Evolutionary conservation across 2,329 filamentous ascomycete genomes (phyloP).

Genomic region (Colletotrichum tofieldiae): DNA sequence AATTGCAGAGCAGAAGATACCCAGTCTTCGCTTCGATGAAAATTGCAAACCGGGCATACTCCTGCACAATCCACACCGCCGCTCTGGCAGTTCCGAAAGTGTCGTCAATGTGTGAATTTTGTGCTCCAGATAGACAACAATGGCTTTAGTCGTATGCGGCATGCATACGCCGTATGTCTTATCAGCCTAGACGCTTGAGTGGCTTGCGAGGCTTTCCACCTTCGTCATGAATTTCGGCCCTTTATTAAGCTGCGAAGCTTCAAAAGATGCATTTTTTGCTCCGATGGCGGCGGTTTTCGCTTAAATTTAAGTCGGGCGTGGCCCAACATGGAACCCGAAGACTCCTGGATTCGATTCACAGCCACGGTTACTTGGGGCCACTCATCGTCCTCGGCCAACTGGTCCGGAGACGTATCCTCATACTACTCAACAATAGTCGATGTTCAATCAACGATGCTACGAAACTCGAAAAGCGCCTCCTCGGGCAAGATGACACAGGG

Average conservation of each 20-base stretch:
- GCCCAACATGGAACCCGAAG: background rate
- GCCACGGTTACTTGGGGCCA: background rate
- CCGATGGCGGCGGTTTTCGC: background rate
- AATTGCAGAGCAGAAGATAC: too few relatives aligned
- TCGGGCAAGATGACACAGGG: background rate
- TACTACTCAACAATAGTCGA: background rate
- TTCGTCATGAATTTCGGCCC: background rate
- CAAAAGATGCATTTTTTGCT: background rate
- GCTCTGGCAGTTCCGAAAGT: background rate
- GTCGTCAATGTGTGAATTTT: background rate
- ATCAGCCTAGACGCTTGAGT: background rate
- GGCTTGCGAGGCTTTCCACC: slow-evolving; percentile 4
- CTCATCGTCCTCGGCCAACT: background rate
- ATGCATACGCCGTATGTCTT: background rate
- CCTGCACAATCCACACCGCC: background rate
- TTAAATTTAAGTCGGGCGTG: background rate
- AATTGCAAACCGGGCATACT: too few relatives aligned
- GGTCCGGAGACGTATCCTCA: background rate
- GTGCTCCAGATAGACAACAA: background rate
- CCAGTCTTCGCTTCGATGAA: too few relatives aligned
- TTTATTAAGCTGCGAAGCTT: background rate
- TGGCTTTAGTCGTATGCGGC: background rate
- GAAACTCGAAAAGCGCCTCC: background rate
- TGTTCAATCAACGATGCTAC: background rate
- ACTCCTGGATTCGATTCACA: background rate